Base-by-base conservation (phyloP, 441 rosid genomes). In the Pelargonium fulgidum region DNA sequence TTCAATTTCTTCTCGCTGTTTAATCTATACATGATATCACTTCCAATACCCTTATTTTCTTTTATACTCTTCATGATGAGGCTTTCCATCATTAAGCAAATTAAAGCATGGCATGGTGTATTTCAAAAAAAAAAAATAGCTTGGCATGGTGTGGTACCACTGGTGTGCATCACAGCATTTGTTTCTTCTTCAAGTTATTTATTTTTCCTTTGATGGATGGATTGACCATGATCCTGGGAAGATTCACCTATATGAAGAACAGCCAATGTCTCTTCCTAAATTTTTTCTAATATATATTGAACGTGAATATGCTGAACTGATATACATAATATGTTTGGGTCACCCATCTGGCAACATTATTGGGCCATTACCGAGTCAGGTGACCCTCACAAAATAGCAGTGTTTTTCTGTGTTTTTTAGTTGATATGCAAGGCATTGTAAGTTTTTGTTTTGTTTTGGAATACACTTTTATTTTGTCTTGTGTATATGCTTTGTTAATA, bases 401-500 rank as follows among this genome's bases (percentile, higher is more conserved):
- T 59, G 29, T 48, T 62, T 67, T 12, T 16, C n/a, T n/a, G n/a
- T n/a, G n/a, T n/a, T n/a, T n/a, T 50, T 62, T 3, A 54, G 52
- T 26, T 9, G 54, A 56, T 67, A 33, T 70, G 50, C 64, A 36
- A 36, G 67, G 64, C 24, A 56, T n/a, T 11, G 13, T 68, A 39
- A 39, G 42, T 59, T 59, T 65, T 22, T 22, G 0, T 16, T 6
- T 14, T 16, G 7, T 14, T 62, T 68, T 62, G 58, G 48, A 48
- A 62, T 61, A 50, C 10, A 61, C 45, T 62, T 69, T 13, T 63
- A n/a, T 47, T 73, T 48, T 26, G 52, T 72, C n/a, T n/a, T 29
- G 36, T 29, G 36, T 41, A 24, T 64, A 29, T 63, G 44, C 65
- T 70, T 70, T 68, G 65, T 48, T 75, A 24, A 67, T 73, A 67